Conservation (phyloP, 805 yeast species). For the Saturnispora dispora region DNA sequence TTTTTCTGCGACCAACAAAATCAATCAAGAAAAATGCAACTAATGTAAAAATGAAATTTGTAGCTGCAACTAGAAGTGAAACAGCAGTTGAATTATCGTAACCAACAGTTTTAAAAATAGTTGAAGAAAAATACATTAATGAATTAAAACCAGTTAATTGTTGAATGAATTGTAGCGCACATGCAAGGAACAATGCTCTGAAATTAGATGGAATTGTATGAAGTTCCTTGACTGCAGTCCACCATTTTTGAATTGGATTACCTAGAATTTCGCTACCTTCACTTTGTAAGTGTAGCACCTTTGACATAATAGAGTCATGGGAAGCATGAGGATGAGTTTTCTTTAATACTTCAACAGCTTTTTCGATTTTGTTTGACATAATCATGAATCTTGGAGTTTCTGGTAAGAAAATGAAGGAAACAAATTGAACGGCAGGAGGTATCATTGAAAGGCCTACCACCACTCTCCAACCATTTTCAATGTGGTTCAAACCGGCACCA, state of each 20-base stretch:
- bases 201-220: conserved; percentile 70
- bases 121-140: conserved; percentile 88
- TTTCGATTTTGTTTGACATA: conserved; percentile 53
- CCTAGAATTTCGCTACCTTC: conserved; percentile 34
- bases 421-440: conserved; percentile 74
- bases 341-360: conserved; percentile 58
- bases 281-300: conserved; percentile 55
- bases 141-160: conserved; percentile 97
- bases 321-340: conserved; percentile 57
- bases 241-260: conserved; percentile 35
- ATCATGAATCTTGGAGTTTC: conserved; percentile 92
- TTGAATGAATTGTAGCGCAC: conserved; percentile 93
- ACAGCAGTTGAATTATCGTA: conserved; percentile 88
- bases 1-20: conserved; percentile 76
- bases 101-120: conserved; percentile 87
- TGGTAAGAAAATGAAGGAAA: conserved; percentile 75
- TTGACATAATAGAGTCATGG: conserved; percentile 53
- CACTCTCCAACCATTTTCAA: conserved; percentile 85
- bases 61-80: conserved; percentile 86
- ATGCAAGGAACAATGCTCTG: conserved; percentile 81
- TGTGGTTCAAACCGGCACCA: conserved; percentile 75
- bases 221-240: conserved; percentile 53
- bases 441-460: conserved; percentile 84
- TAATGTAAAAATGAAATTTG: conserved; percentile 82
- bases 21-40: conserved; percentile 85